These are phyloP conservation scores for Alternaria solani DNA, from an alignment of 2,329 filamentous ascomycete genomes.

Conservation along the genomic window DNA sequence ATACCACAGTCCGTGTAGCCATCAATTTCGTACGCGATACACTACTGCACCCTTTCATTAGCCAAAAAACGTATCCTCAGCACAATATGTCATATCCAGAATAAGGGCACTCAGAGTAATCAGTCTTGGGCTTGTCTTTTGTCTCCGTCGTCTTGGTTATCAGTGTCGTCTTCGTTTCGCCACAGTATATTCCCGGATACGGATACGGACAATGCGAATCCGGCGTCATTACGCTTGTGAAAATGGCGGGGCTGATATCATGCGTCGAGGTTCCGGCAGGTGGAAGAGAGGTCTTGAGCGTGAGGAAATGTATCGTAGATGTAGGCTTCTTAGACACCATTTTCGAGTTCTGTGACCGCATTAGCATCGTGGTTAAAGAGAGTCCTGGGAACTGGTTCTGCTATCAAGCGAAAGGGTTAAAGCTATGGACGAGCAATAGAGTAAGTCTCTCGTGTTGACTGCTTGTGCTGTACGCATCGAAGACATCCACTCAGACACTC, in stretches of 20 bases:
- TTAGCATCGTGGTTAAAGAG: background rate
- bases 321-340: background rate
- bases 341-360: background rate
- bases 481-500: background rate
- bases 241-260: background rate
- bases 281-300: background rate
- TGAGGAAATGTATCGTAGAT: background rate
- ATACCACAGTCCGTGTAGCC: background rate
- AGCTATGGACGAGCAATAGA: too few relatives aligned
- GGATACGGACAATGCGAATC: conserved; percentile 43
- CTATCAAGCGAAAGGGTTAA: too few relatives aligned
- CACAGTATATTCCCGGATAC: conserved; percentile 35
- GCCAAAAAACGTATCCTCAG: background rate
- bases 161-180: conserved; percentile 21
- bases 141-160: background rate
- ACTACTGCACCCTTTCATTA: background rate
- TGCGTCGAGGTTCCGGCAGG: background rate
- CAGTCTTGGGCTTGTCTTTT: background rate
- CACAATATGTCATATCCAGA: background rate
- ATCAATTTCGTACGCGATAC: background rate
- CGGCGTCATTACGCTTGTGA: conserved; percentile 17
- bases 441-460: too few relatives aligned
- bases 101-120: background rate
- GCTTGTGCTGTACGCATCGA: background rate
- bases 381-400: too few relatives aligned